phyloP scores from a whole-genome alignment of 495 filamentous ascomycete genomes.

The Amphirosellinia nigrospora region DNA sequence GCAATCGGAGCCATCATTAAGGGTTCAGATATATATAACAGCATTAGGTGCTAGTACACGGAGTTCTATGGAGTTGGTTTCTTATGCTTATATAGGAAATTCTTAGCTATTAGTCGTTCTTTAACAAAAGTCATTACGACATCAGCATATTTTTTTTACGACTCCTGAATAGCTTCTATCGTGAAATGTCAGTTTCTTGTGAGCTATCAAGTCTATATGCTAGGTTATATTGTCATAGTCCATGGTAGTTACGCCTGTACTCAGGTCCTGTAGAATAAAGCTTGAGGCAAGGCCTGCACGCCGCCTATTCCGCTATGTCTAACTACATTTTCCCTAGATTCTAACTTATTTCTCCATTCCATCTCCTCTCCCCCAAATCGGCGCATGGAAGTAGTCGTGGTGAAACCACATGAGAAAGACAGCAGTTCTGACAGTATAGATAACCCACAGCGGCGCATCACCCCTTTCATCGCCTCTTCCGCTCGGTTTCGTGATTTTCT shows the following conservation, averaged over 20 bases:
- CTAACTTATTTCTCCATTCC: constrained; percentile 1
- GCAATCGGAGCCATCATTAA: too few relatives aligned
- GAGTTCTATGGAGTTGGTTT: background rate
- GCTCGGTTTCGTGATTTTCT: constrained; percentile 17
- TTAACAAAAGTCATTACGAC: background rate
- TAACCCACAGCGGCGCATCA: constrained; percentile 5
- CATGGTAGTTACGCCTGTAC: too few relatives aligned
- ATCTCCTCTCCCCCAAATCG: constrained; percentile 14
- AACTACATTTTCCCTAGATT: background rate
- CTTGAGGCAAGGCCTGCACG: background rate
- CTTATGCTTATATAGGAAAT: background rate
- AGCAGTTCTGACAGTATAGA: background rate
- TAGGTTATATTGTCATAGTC: too few relatives aligned
- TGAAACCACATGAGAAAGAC: constrained; percentile 16
- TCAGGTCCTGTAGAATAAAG: background rate
- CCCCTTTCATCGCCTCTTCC: background rate
- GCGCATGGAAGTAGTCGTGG: constrained; percentile 19
- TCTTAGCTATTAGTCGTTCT: background rate
- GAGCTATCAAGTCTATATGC: too few relatives aligned
- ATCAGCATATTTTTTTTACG: too few relatives aligned
- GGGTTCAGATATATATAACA: too few relatives aligned
- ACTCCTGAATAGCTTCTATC: too few relatives aligned
- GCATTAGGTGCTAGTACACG: background rate
- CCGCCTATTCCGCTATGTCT: background rate
- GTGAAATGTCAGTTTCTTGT: too few relatives aligned